Evolutionary conservation across 768 basidiomycete genomes (phyloP), one percentile per base, ranked within the genome.

Genomic region (Sarcodon sp.): DNA sequence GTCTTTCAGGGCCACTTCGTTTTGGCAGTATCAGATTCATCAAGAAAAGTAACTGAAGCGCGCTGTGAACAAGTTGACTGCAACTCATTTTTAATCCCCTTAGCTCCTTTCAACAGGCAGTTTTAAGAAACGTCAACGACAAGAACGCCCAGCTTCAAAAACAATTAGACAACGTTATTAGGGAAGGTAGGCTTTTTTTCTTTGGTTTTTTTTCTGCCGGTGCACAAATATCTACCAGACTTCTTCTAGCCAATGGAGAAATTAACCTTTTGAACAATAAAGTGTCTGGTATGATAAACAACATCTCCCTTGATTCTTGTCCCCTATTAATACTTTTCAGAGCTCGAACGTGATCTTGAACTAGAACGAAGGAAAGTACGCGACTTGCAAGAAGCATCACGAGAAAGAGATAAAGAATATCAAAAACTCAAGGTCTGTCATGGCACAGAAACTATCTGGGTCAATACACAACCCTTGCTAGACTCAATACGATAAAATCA

Each of bases 21-120:
- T 91, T 61, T 91, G 88, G 88, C 85, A 88, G 61, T 91, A 91
- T 61, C 88, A 91, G 57, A 75, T 81, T 45, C 84, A 87, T 53
- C 88, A 91, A 63, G 88, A 91, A 67, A 80, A 76, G 87, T 85
- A 48, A 49, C 55, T 13, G 6, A 49, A 31, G 31, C 27, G 35
- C 37, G 12, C n/a, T n/a, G 43, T 47, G 32, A 7, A 38, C 7
- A 12, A 35, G 10, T 43, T 41, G 21, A 21, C 47, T 32, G 41
- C 54, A 59, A 47, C 41, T 39, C 35, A 41, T 44, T 47, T 32
- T 21, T 37, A 44, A 32, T 39, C 35, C 48, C 33, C 52, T 21
- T 6, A 87, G 84, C 53, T 79, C 87, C 12, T 90, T 87, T 58
- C 88, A 91, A 59, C 84, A 86, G 56, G 87, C 88, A 4, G 77